Conservation (phyloP, 805 yeast species). For the Jamesozyma jinghongensis region DNA sequence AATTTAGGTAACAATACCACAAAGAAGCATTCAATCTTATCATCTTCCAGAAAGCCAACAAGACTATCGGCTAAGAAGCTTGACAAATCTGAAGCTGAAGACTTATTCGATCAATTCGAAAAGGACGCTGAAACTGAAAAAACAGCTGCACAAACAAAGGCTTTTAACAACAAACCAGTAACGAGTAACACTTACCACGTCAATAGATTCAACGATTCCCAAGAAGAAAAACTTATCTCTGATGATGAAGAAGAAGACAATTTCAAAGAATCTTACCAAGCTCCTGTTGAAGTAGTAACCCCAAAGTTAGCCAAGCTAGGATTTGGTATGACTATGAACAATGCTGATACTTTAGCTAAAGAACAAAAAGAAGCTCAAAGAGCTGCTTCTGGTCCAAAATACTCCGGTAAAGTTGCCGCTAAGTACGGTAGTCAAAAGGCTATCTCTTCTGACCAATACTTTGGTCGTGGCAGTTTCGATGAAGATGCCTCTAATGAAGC, state of each 20-base stretch:
- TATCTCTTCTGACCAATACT: constrained; percentile 89
- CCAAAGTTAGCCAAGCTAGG: constrained; percentile 77
- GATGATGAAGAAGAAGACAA: constrained; percentile 12
- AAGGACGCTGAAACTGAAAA: constrained; percentile 77
- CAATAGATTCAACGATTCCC: constrained; percentile 3
- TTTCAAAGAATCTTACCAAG: constrained; percentile 6
- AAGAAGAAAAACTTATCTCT: constrained; percentile 13
- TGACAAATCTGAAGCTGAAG: constrained; percentile 42
- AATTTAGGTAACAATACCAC: constrained; percentile 15
- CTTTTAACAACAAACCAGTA: constrained; percentile 1
- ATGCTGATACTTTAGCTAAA: constrained; percentile 40
- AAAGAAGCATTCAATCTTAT: constrained; percentile 39
- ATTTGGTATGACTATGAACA: constrained; percentile 75
- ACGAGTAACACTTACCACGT: constrained; percentile 5
- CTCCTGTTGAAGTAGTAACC: constrained; percentile 32
- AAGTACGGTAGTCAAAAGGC: constrained; percentile 88
- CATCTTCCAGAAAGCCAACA: constrained; percentile 52
- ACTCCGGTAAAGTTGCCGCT: constrained; percentile 64
- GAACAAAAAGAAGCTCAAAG: constrained; percentile 30
- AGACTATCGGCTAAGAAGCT: constrained; percentile 47
- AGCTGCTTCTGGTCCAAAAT: constrained; percentile 47
- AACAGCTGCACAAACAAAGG: constrained; percentile 38
- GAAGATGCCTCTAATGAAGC: constrained; percentile 75
- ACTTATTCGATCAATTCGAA: constrained; percentile 52
- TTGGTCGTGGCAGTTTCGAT: constrained; percentile 81